phyloP scores from a whole-genome alignment of 2,329 filamentous ascomycete species.

The Phyllosticta citrichinensis region DNA sequence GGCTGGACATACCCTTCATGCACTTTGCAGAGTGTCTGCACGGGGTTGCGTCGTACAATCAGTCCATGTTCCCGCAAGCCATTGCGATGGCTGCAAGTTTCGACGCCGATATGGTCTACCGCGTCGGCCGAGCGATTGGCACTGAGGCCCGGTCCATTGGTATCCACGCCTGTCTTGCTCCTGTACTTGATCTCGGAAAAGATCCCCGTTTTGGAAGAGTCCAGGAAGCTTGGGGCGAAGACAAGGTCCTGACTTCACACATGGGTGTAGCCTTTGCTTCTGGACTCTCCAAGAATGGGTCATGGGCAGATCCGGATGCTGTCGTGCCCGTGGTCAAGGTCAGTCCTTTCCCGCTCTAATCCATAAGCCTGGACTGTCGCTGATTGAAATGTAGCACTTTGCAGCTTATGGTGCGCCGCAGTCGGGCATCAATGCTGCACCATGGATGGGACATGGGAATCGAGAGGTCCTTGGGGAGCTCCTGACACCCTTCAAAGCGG shows the following conservation, averaged over 20 bases:
- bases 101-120: constrained; percentile 33
- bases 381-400: constrained; percentile 28
- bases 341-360: not conserved
- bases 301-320: constrained; percentile 33
- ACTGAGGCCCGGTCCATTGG: constrained; percentile 36
- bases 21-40: constrained; percentile 37
- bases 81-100: constrained; percentile 34
- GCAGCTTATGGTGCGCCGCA: constrained; percentile 36
- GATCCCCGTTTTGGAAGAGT: constrained; percentile 36
- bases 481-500: constrained; percentile 35
- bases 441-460: constrained; percentile 36
- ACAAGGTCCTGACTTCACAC: constrained; percentile 34
- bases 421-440: constrained; percentile 34
- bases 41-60: constrained; percentile 36
- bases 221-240: constrained; percentile 40
- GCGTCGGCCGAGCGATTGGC: constrained; percentile 34
- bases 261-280: constrained; percentile 38
- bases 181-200: constrained; percentile 35
- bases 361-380: constrained; percentile 15
- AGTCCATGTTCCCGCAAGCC: constrained; percentile 37
- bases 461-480: constrained; percentile 35
- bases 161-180: constrained; percentile 35
- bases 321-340: constrained; percentile 35
- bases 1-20: constrained; percentile 32
- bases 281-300: constrained; percentile 36